A percentile compares a stretch with the other conserved stretches of the same genome.
Conservation (phyloP, 2,329 filamentous ascomycete species). For the Venturia carpophila region DNA sequence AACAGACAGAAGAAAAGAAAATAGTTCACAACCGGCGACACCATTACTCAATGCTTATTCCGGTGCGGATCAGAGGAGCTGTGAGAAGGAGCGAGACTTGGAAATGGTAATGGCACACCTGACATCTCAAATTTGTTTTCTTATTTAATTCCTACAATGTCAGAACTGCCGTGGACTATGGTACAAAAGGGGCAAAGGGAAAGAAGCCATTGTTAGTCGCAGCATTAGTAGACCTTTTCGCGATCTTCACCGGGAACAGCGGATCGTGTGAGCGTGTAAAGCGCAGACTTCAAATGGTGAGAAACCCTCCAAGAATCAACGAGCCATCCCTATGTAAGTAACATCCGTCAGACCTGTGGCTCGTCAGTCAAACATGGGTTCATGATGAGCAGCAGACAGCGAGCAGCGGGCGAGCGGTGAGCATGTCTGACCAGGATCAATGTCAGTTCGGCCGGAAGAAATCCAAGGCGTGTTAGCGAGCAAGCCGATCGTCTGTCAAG, state of each 20-base stretch:
- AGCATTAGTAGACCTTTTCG: constrained; percentile 5
- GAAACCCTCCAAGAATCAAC: not conserved
- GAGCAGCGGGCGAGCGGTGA: not conserved
- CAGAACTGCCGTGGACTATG: constrained; percentile 1
- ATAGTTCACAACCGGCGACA: not conserved
- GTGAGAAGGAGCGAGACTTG: not conserved
- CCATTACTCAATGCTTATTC: not conserved
- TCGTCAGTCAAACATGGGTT: not conserved
- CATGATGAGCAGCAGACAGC: not conserved
- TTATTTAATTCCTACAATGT: not conserved
- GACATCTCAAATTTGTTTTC: not conserved
- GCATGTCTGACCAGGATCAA: not conserved
- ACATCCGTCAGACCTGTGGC: not conserved
- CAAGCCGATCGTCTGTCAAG: not conserved
- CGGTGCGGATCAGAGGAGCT: too few species aligned
- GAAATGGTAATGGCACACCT: not conserved
- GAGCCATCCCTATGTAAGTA: constrained; percentile 5
- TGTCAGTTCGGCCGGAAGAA: not conserved
- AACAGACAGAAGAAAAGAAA: not conserved
- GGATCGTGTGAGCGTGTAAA: not conserved
- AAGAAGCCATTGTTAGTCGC: constrained; percentile 1
- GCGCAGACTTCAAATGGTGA: not conserved
- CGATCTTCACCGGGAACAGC: not conserved
- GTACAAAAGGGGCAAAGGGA: not conserved
- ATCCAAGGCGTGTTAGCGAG: not conserved